Percentiles rank a stretch among this genome's conserved stretches.
These are phyloP conservation scores for Phanerochaete sordida DNA, from an alignment of 768 basidiomycete species.

Conservation along the genomic window DNA sequence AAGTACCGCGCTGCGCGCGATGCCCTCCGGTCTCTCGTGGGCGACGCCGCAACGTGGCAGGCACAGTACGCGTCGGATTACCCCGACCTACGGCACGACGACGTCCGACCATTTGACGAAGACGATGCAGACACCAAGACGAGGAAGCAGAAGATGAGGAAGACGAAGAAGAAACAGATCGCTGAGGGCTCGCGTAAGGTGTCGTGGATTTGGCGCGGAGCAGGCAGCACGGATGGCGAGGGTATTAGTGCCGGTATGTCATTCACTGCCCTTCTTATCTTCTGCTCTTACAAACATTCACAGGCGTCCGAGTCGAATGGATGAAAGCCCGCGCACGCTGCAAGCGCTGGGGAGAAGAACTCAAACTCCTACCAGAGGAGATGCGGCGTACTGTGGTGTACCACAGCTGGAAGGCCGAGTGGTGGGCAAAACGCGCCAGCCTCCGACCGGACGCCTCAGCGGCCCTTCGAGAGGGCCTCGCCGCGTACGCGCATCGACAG, in stretches of 20 bases:
- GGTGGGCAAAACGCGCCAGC: not conserved
- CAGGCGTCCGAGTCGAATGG: not conserved
- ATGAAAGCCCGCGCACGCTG: not conserved
- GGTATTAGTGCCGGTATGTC: not conserved
- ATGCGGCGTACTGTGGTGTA: not conserved
- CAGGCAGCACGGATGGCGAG: not conserved
- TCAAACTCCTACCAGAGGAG: not conserved
- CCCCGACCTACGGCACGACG: not conserved
- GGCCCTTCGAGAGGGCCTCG: not conserved
- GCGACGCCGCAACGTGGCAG: not conserved
- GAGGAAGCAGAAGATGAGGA: not conserved
- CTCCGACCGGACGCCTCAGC: not conserved
- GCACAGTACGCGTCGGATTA: not conserved
- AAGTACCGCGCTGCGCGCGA: not conserved
- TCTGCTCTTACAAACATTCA: too few species aligned
- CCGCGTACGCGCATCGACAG: constrained; percentile 1
- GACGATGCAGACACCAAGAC: not conserved
- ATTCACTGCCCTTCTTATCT: not conserved
- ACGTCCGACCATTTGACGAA: not conserved
- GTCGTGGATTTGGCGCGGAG: not conserved
- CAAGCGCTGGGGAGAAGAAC: not conserved
- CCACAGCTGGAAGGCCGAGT: not conserved
- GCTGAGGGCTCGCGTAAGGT: not conserved
- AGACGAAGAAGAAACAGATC: not conserved
- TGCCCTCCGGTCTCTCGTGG: not conserved